Evolutionary conservation across 176 grass and related monocot genomes (phyloP), one percentile per base, ranked within the genome.

Genomic region (Triticum monococcum): DNA sequence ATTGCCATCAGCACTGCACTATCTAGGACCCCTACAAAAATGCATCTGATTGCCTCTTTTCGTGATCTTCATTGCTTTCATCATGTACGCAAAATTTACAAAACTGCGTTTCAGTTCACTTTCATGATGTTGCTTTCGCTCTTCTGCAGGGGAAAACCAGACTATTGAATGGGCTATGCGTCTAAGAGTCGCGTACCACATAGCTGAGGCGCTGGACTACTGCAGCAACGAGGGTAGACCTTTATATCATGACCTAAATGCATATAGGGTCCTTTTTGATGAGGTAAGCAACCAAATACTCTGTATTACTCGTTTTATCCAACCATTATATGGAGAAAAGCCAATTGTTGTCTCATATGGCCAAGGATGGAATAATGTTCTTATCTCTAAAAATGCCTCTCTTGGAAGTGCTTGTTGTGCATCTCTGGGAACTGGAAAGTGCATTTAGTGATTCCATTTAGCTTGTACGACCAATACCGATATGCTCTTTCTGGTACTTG

Each of bases 161-260:
- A 93, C 97, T 73, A 91, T 99, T 77, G 97, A 99, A 86, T 99
- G 97, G 97, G 94, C 97, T 75, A 99, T 99, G 97, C 97, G 97
- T 24, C 78, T 99, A 46, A 94, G 94, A 88, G 97, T 99, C 83
- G 89, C 94, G 36, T 89, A 88, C 57, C 94, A 94, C 68, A 99
- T 99, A 69, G 94, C 97, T 61, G 94, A 97, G 87, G 97, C 90
- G 38, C 86, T 96, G 77, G 94, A 99, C 40, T 97, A 94, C 61
- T 94, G 94, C 76, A 89, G 90, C 52, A 90, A 73, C 11, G 83
- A 99, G 63, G 94, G 89, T 48, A 86, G 92, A 22, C 92, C 92
- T 70, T 57, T 99, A 78, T 99, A 99, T 83, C 97, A 99, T 85
- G 97, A 99, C 68, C 82, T 99, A 74, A 96, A 99, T 82, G 89